Evolutionary conservation across 805 yeast species (phyloP).

Genomic region (Saccharomycopsis lassenensis): DNA sequence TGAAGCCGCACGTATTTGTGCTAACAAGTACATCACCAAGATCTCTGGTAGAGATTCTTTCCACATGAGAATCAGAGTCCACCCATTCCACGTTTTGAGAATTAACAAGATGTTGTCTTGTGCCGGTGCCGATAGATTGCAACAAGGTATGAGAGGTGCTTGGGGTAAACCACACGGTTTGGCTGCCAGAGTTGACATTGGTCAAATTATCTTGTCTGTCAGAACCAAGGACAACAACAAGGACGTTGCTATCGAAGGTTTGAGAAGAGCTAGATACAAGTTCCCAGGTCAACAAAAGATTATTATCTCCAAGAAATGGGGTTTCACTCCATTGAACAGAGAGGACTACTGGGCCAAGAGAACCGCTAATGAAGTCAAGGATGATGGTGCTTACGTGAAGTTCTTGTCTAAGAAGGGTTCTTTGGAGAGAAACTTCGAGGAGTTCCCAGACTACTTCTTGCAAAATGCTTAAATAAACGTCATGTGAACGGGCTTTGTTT

Average conservation of each 20-base stretch:
- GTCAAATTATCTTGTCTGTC: conserved; percentile 95
- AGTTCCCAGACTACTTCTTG: conserved; percentile 79
- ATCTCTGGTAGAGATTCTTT: conserved; percentile 97
- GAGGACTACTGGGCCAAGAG: conserved; percentile 90
- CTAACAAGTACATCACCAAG: conserved; percentile 98
- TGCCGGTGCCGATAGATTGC: conserved; percentile 99
- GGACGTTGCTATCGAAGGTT: conserved; percentile 96
- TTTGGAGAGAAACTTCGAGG: conserved; percentile 79
- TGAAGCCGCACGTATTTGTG: conserved; percentile 99
- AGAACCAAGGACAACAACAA: conserved; percentile 98
- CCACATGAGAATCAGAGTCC: conserved; percentile 99
- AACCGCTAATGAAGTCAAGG: conserved; percentile 97
- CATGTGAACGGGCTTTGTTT: too few relatives aligned
- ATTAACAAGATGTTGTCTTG: conserved; percentile 99
- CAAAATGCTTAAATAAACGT: conserved; percentile 3
- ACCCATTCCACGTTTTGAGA: conserved; percentile 99
- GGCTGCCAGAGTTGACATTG: conserved; percentile 98
- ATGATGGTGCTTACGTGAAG: conserved; percentile 99
- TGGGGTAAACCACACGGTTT: conserved; percentile 99
- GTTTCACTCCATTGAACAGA: conserved; percentile 99
- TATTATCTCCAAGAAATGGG: conserved; percentile 99
- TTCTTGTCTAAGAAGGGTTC: conserved; percentile 96
- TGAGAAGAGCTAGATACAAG: conserved; percentile 99
- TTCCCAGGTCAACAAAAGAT: conserved; percentile 99
- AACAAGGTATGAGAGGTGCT: conserved; percentile 99